A percentile compares a stretch with the other conserved stretches of the same genome.
These are phyloP conservation scores for Coemansia sp. DNA, from an alignment of 192 early-diverging fungal genomes.

Conservation along the genomic window DNA sequence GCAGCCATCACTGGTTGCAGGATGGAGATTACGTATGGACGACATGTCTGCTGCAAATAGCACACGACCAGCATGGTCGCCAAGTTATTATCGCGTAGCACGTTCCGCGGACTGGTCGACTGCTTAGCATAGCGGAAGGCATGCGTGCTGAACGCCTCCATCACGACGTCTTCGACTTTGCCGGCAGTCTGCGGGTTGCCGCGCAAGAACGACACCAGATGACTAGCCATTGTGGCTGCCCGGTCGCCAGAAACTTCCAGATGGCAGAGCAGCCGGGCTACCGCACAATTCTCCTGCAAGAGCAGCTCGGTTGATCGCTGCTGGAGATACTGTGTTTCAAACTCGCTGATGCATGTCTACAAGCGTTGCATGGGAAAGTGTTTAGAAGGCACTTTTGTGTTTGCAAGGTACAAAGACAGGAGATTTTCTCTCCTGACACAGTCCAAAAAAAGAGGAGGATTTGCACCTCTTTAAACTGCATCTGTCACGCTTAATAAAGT, in stretches of 20 bases:
- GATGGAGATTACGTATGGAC: slow-evolving; percentile 46
- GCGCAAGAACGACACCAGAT: slow-evolving; percentile 49
- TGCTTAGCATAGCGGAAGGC: slow-evolving; percentile 27
- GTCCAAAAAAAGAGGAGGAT: background rate
- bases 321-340: slow-evolving; percentile 49
- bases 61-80: slow-evolving; percentile 53
- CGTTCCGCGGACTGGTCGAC: slow-evolving; percentile 30
- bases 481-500: no score
- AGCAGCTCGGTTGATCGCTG: slow-evolving; percentile 47
- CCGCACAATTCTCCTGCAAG: slow-evolving; percentile 36
- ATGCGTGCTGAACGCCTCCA: slow-evolving; percentile 43
- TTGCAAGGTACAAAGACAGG: no score
- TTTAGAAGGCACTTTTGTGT: no score
- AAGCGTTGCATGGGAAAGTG: background rate
- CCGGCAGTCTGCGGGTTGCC: slow-evolving; percentile 43
- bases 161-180: slow-evolving; percentile 43
- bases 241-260: slow-evolving; percentile 47
- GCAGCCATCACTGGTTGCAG: slow-evolving; percentile 49
- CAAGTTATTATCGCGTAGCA: slow-evolving; percentile 50
- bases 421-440: no score
- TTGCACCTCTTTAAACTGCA: no score
- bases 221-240: slow-evolving; percentile 50
- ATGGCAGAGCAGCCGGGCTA: slow-evolving; percentile 32
- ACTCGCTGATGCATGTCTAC: slow-evolving; percentile 46
- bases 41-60: slow-evolving; percentile 50